Percentiles rank a stretch among this genome's conserved stretches.
phyloP scores from a whole-genome alignment of 805 yeast species.

The Metschnikowia corniflorae region DNA sequence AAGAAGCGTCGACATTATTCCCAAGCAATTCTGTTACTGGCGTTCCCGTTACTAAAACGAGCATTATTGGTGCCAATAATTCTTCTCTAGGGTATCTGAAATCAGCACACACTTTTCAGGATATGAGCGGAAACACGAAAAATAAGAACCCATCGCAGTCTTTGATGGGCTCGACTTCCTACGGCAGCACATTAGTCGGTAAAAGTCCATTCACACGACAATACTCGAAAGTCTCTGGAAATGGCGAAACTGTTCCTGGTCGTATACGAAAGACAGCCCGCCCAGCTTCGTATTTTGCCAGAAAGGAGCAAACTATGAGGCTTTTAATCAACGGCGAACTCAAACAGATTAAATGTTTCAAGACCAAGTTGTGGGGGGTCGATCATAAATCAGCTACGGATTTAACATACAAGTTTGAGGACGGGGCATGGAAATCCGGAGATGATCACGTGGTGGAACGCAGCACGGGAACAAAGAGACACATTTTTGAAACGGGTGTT shows the following conservation, averaged over 20 bases:
- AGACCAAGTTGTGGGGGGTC: slow-evolving; percentile 88
- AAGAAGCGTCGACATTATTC: slow-evolving; percentile 33
- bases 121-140: slow-evolving; percentile 34
- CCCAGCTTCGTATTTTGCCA: slow-evolving; percentile 32
- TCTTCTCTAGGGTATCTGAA: slow-evolving; percentile 27
- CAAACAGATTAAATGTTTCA: slow-evolving; percentile 56
- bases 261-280: slow-evolving; percentile 58
- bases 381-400: slow-evolving; percentile 63
- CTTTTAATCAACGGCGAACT: slow-evolving; percentile 54
- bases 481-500: neutral
- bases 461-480: slow-evolving; percentile 13
- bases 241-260: slow-evolving; percentile 49
- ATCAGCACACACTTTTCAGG: slow-evolving; percentile 33
- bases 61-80: slow-evolving; percentile 16
- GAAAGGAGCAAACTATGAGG: slow-evolving; percentile 59
- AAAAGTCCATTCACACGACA: slow-evolving; percentile 20
- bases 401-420: slow-evolving; percentile 56
- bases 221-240: slow-evolving; percentile 31
- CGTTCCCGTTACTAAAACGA: slow-evolving; percentile 11
- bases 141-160: slow-evolving; percentile 28
- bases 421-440: slow-evolving; percentile 78
- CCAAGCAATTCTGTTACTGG: slow-evolving; percentile 24
- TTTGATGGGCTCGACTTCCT: slow-evolving; percentile 33
- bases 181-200: slow-evolving; percentile 35
- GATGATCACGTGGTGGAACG: slow-evolving; percentile 76